These are phyloP conservation scores for Imleria badia DNA, from an alignment of 768 basidiomycete species.

Conservation along the genomic window DNA sequence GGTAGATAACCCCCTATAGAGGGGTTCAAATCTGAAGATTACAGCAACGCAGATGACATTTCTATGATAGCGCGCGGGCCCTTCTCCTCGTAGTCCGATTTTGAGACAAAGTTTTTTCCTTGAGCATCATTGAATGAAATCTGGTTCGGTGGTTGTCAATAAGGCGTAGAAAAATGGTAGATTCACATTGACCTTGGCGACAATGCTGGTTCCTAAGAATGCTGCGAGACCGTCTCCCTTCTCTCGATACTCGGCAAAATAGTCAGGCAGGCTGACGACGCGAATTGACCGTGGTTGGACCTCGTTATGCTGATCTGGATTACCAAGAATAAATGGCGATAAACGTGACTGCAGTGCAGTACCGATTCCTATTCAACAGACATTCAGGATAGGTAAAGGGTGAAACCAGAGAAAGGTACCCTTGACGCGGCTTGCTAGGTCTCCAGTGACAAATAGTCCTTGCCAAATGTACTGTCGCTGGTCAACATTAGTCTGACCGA, in stretches of 20 bases:
- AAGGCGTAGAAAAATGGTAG: background rate
- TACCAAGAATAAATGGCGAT: slow-evolving; percentile 57
- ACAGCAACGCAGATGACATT: slow-evolving; percentile 73
- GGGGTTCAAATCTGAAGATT: slow-evolving; percentile 15
- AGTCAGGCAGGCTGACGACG: slow-evolving; percentile 74
- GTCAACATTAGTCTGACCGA: slow-evolving; percentile 60
- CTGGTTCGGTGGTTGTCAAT: slow-evolving; percentile 35
- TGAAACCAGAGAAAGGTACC: slow-evolving; percentile 41
- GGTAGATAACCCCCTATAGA: slow-evolving; percentile 4
- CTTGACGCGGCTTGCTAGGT: slow-evolving; percentile 68
- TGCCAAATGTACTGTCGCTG: slow-evolving; percentile 74
- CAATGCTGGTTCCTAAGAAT: slow-evolving; percentile 79
- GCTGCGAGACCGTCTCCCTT: slow-evolving; percentile 79
- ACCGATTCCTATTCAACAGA: slow-evolving; percentile 49
- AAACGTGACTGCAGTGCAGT: slow-evolving; percentile 72
- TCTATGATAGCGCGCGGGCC: slow-evolving; percentile 78
- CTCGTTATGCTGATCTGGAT: slow-evolving; percentile 65
- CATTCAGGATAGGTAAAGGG: background rate
- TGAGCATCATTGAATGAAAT: slow-evolving; percentile 70
- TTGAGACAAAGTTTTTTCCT: slow-evolving; percentile 73
- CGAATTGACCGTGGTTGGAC: slow-evolving; percentile 68
- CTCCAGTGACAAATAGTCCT: slow-evolving; percentile 79
- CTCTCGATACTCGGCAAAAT: slow-evolving; percentile 88
- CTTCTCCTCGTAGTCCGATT: slow-evolving; percentile 69
- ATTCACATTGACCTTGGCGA: slow-evolving; percentile 65